Conservation (phyloP, 768 basidiomycete genomes). For the Podaxis sp. region DNA sequence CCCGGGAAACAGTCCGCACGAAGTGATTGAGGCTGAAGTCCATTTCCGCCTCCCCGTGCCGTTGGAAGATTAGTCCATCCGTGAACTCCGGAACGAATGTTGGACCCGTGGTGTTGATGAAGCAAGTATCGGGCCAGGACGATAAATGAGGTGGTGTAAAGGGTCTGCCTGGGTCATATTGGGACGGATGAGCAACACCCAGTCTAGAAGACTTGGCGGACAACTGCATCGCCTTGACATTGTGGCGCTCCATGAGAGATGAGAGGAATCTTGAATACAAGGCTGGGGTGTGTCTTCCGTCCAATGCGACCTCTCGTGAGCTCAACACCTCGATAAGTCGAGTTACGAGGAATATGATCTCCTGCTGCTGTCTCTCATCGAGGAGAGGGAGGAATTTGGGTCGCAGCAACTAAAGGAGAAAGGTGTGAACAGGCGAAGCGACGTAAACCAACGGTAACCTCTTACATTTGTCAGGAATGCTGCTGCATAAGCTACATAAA, state of each 20-base stretch:
- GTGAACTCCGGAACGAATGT: constrained; percentile 8
- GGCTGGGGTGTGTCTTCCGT: constrained; percentile 52
- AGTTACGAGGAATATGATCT: constrained; percentile 39
- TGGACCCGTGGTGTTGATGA: not conserved
- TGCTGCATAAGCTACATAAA: constrained; percentile 53
- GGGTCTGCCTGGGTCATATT: constrained; percentile 15
- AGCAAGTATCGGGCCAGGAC: constrained; percentile 42
- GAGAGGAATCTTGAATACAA: constrained; percentile 55
- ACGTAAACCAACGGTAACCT: not conserved
- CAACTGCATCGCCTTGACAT: not conserved
- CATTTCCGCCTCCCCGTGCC: constrained; percentile 31
- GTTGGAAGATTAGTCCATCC: constrained; percentile 17
- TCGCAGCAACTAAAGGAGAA: constrained; percentile 38
- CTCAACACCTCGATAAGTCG: constrained; percentile 41
- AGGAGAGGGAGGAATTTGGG: constrained; percentile 43
- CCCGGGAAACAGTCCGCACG: constrained; percentile 31
- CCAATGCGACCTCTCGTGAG: constrained; percentile 47
- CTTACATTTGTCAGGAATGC: constrained; percentile 59
- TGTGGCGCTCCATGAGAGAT: constrained; percentile 31
- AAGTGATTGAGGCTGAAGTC: constrained; percentile 46
- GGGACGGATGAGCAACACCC: not conserved
- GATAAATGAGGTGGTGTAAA: constrained; percentile 26
- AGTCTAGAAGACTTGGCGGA: not conserved
- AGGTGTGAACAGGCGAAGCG: not conserved
- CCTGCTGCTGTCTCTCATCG: constrained; percentile 30